These are phyloP conservation scores for Cyamopsis tetragonoloba DNA, from an alignment of 306 rosid species.

Conservation along the genomic window DNA sequence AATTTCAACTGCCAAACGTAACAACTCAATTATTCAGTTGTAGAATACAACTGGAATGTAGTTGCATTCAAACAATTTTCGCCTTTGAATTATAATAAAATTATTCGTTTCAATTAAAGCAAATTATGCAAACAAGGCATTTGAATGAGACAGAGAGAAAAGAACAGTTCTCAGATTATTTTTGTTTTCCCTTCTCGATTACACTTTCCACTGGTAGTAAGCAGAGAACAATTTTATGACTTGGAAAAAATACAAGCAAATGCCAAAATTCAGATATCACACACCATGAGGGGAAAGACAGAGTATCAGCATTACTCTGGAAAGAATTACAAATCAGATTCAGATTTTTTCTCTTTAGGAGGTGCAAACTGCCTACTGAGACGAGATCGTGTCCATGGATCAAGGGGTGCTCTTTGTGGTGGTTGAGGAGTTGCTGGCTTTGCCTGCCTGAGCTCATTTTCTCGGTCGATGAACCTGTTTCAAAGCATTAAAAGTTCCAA, in stretches of 20 bases:
- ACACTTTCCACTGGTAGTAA: neutral
- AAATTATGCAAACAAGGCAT: neutral
- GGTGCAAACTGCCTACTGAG: conserved; percentile 76
- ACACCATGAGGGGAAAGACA: neutral
- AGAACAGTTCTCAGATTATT: neutral
- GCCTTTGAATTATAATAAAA: neutral
- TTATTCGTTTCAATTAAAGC: neutral
- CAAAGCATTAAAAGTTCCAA: conserved; percentile 11
- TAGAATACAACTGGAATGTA: neutral
- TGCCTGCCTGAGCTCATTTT: conserved; percentile 79
- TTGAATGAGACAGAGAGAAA: neutral
- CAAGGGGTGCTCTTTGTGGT: conserved; percentile 70
- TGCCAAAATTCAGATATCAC: conserved; percentile 16
- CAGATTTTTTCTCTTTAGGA: conserved; percentile 64
- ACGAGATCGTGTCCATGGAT: conserved; percentile 83
- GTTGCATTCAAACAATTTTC: neutral
- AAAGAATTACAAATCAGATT: conserved; percentile 40
- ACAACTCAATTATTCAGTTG: neutral
- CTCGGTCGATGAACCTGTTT: conserved; percentile 77
- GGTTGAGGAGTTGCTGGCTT: conserved; percentile 80
- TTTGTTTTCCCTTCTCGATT: neutral
- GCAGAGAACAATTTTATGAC: neutral
- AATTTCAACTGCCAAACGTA: conserved; percentile 11
- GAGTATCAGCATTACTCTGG: neutral
- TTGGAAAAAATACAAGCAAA: neutral